Evolutionary conservation across 179 eudicot species (phyloP).

Genomic region (Carnegiea gigantea): DNA sequence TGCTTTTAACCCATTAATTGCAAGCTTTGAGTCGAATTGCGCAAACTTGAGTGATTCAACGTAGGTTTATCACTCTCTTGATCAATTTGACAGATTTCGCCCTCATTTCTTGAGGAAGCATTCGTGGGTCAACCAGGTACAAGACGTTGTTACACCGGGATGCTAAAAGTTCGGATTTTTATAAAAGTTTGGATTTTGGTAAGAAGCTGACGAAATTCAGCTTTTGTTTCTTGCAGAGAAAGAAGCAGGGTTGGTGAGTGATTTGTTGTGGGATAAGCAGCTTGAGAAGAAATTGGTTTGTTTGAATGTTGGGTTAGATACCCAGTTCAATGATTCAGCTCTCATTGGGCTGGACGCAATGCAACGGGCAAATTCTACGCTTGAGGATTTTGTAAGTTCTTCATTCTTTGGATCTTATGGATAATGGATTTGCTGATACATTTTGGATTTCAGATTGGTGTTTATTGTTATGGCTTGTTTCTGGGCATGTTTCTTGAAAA

Average conservation of each 20-base stretch:
- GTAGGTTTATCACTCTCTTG: neutral
- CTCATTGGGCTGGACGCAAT: slow-evolving; percentile 76
- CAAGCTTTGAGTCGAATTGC: too few species aligned
- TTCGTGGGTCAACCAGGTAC: slow-evolving; percentile 28
- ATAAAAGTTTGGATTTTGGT: neutral
- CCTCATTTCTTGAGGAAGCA: slow-evolving; percentile 29
- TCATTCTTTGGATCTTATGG: neutral
- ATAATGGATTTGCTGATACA: neutral
- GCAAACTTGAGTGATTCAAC: too few species aligned
- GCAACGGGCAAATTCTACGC: slow-evolving; percentile 90
- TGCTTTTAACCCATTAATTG: too few species aligned
- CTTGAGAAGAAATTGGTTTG: slow-evolving; percentile 22
- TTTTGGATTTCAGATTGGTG: neutral
- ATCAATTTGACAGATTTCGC: slow-evolving; percentile 24
- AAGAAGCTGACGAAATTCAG: neutral
- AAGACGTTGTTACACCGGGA: neutral
- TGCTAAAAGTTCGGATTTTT: neutral
- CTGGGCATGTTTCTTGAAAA: neutral
- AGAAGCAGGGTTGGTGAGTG: slow-evolving; percentile 3
- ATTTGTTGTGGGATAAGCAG: neutral
- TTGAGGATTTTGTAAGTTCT: slow-evolving; percentile 87
- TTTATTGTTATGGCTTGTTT: neutral
- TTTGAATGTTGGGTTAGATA: slow-evolving; percentile 1
- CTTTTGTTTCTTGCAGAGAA: slow-evolving; percentile 17
- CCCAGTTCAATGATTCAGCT: slow-evolving; percentile 21